Evolutionary conservation across 805 yeast species (phyloP).

Genomic region (Candida broadrunensis): DNA sequence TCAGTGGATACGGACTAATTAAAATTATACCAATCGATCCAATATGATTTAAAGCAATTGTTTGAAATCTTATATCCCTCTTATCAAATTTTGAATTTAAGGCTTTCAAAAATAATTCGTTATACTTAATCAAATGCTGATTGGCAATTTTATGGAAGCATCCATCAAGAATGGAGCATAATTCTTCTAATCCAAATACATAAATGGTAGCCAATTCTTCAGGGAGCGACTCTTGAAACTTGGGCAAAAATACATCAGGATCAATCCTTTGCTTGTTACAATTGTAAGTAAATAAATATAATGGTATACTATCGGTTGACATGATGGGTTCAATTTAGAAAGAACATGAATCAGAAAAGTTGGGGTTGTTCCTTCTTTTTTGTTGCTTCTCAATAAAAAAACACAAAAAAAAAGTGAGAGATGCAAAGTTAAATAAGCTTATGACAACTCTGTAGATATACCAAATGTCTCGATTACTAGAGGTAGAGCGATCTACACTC

Average conservation of each 20-base stretch:
- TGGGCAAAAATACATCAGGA: slow-evolving; percentile 24
- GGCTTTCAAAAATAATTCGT: slow-evolving; percentile 29
- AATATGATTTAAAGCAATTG: slow-evolving; percentile 41
- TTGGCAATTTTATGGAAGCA: slow-evolving; percentile 39
- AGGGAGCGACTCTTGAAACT: slow-evolving; percentile 25
- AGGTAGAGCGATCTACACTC: slow-evolving; percentile 31
- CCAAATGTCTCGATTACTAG: slow-evolving; percentile 25
- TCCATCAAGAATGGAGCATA: slow-evolving; percentile 56
- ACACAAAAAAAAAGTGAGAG: too few species aligned
- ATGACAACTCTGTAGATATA: too few species aligned
- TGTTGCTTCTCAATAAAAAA: too few species aligned
- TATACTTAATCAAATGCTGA: slow-evolving; percentile 31
- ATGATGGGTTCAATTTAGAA: background rate
- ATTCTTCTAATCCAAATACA: slow-evolving; percentile 67
- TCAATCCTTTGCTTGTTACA: slow-evolving; percentile 48
- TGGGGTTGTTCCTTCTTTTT: too few species aligned
- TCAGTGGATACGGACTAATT: slow-evolving; percentile 42
- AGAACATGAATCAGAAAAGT: too few species aligned
- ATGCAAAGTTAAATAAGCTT: too few species aligned
- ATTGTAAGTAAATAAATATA: slow-evolving; percentile 50
- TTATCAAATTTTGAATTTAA: slow-evolving; percentile 31
- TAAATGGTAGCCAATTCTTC: slow-evolving; percentile 41
- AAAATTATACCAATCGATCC: slow-evolving; percentile 61
- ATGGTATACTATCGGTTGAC: slow-evolving; percentile 4
- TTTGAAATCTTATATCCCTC: slow-evolving; percentile 30